Base-by-base conservation (phyloP, 495 filamentous ascomycete genomes). In the Sabuloglossum arenarium region DNA sequence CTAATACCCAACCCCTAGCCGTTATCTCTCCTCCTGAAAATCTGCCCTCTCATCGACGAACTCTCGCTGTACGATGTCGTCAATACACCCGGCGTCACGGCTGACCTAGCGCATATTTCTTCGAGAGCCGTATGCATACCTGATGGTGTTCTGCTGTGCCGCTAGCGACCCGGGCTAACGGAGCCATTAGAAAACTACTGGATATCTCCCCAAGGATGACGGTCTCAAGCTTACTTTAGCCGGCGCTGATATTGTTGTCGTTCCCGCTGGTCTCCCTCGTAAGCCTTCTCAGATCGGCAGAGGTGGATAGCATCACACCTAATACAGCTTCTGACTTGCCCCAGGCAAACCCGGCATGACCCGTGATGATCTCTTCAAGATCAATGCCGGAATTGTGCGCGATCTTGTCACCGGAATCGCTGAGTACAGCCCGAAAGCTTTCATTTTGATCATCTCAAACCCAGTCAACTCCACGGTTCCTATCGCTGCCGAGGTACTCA, bases 391-490 rank as follows among this genome's bases (percentile, higher is more conserved):
- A 58, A 95, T 96, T 65, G 88, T 96, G 61, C 84, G 85, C 64
- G 84, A 83, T 59, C 75, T 96, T 54, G 79, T 86, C 64, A 81
- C 88, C 67, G 81, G 85, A 30, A 80, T 89, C 61, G 90, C 91
- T 58, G 81, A 96, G 66, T 76, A 79, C 63, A 79, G 79, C 66
- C 91, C 91, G 62, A 90, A 94, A 63, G 91, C 91, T 37, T 96
- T 82, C 70, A 78, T 89, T 66, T 79, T 97, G 51, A 79, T 98
- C 74, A 98, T 98, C 71, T 97, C 91, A 60, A 98, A 98, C 77
- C 91, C 91, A 32, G 91, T 98, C 70, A 98, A 98, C 84, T 93
- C 86, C 24, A 98, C 93, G 34, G 93, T 98, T 57, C 91, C 93
- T 53, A 95, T 98, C 67, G 86, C 93, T 46, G 91, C 91, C 54